Evolutionary conservation across 2,329 filamentous ascomycete species (phyloP), one percentile per base, ranked within the genome.

Genomic region (Diaporthe ilicicola): DNA sequence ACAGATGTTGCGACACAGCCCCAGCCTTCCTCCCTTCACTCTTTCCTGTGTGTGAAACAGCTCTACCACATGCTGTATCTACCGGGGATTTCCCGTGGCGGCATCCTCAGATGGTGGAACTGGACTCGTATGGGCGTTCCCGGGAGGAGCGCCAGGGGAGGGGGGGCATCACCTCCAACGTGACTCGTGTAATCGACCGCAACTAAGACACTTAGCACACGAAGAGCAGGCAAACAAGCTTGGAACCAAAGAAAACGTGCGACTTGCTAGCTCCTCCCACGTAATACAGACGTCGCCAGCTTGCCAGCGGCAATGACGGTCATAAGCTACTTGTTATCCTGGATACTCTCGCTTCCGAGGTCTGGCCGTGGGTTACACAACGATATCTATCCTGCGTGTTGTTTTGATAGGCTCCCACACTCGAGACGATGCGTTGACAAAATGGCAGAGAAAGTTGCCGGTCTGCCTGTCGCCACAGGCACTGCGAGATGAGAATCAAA

Each of bases 121-220:
- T 48, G 29, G 55, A 74, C 50, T 34, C 69, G 46, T 50, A 74
- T 73, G 76, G 75, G 62, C 73, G 72, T 70, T 74, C 64, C 74
- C 74, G 74, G 72, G 73, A 71, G 53, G 62, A 50, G 51, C 67
- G 67, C 67, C 69, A 54, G 64, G 39, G 68, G 48, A 67, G 69
- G 74, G 73, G 74, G 74, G 73, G 73, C 73, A 64, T 70, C 22
- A 69, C 65, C 70, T 72, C 72, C 76, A 77, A 70, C 76, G 76
- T 79, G 78, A 81, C 79, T 77, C 72, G 65, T 72, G 48, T 66
- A 66, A 70, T 70, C 39, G 53, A 66, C 59, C 59, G 72, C 46
- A 72, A 72, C 50, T 80, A 76, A 81, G 79, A 81, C 79, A 81
- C 71, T 59, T 72, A 76, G 75, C 78, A 78, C 78, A 78, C 78